phyloP scores from a whole-genome alignment of 2,329 filamentous ascomycete genomes.

The Calonectria henricotiae region DNA sequence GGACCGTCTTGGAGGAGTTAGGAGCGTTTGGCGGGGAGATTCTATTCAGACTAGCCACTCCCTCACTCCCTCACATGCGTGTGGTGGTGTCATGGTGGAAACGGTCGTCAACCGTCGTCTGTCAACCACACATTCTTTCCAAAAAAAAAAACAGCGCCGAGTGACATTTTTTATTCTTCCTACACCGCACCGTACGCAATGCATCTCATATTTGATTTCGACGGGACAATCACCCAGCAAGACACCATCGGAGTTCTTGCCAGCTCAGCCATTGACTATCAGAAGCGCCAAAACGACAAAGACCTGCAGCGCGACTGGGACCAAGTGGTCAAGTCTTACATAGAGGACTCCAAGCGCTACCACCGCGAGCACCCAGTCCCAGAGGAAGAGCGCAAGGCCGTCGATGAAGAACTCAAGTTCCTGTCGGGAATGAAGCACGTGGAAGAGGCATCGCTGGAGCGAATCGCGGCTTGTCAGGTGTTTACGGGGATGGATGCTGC shows the following conservation, averaged over 20 bases:
- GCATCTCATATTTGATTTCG: constrained; percentile 72
- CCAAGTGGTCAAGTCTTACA: constrained; percentile 64
- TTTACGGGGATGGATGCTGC: constrained; percentile 61
- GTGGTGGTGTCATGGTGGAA: constrained; percentile 4
- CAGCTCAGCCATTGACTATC: constrained; percentile 60
- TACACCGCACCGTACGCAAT: constrained; percentile 48
- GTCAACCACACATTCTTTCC: neutral
- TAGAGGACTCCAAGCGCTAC: constrained; percentile 62
- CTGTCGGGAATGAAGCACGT: constrained; percentile 62
- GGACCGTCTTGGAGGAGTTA: constrained; percentile 1
- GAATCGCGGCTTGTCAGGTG: constrained; percentile 63
- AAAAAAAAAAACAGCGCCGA: neutral
- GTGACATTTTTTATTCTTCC: constrained; percentile 24
- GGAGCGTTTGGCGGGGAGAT: neutral
- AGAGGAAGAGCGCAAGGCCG: constrained; percentile 55
- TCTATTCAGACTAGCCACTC: neutral
- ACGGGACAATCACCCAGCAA: constrained; percentile 71
- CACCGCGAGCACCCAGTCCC: constrained; percentile 55
- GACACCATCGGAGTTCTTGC: constrained; percentile 70
- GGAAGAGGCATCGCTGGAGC: constrained; percentile 65
- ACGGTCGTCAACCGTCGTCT: neutral
- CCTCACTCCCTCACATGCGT: neutral
- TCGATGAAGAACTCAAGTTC: constrained; percentile 62
- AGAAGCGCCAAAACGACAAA: constrained; percentile 49
- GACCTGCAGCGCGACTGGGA: constrained; percentile 63